Conservation (phyloP, 306 rosid genomes). For the Casuarina equisetifolia region DNA sequence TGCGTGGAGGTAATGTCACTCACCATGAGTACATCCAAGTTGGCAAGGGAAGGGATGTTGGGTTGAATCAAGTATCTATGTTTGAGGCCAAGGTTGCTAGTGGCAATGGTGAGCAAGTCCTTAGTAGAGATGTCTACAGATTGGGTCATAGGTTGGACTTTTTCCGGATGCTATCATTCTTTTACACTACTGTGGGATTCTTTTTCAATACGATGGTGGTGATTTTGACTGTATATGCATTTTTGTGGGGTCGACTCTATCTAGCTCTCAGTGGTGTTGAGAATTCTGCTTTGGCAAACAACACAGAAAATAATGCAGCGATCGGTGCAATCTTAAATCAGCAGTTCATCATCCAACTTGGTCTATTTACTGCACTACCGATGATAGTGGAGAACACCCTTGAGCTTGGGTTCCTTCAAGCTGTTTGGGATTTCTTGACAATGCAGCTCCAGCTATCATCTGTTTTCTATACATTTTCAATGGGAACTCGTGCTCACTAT, state of each 20-base stretch:
- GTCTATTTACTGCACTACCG: constrained; percentile 83
- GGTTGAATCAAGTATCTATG: constrained; percentile 83
- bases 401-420: constrained; percentile 77
- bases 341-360: constrained; percentile 80
- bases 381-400: constrained; percentile 87
- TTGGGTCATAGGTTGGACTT: constrained; percentile 87
- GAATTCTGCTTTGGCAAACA: constrained; percentile 30
- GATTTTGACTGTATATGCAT: constrained; percentile 73
- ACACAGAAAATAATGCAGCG: constrained; percentile 50
- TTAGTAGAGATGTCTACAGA: constrained; percentile 81
- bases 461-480: constrained; percentile 79
- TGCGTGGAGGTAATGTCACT: constrained; percentile 84
- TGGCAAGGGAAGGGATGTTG: constrained; percentile 95
- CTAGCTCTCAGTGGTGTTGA: constrained; percentile 87
- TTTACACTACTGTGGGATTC: constrained; percentile 84
- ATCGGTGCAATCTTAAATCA: constrained; percentile 65
- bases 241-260: constrained; percentile 76
- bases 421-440: constrained; percentile 79
- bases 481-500: constrained; percentile 83
- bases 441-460: constrained; percentile 94
- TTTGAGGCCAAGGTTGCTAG: constrained; percentile 95
- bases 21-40: constrained; percentile 95
- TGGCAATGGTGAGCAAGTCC: constrained; percentile 89
- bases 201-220: constrained; percentile 77
- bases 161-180: constrained; percentile 80